Conservation (phyloP, 352 stramenopile species). For the Globisporangium viniferum region DNA sequence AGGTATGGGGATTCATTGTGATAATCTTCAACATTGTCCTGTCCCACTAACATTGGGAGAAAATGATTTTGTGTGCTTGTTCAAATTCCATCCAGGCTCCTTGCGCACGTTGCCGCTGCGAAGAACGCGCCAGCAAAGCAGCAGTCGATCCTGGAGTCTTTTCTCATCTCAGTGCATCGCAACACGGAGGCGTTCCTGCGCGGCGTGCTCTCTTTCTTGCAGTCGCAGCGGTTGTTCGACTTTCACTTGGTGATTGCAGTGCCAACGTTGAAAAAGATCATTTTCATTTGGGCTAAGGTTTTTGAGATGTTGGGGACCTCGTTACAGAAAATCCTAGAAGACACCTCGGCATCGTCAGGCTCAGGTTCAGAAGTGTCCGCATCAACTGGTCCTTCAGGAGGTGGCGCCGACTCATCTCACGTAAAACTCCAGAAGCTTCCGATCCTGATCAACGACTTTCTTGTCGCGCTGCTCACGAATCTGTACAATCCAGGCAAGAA, state of each 20-base stretch:
- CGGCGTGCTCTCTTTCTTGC: constrained; percentile 62
- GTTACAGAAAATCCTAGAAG: constrained; percentile 24
- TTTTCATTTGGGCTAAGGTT: constrained; percentile 71
- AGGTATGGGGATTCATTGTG: constrained; percentile 26
- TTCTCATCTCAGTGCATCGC: constrained; percentile 63
- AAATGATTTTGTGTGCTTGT: not conserved
- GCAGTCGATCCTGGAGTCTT: constrained; percentile 55
- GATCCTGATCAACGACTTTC: constrained; percentile 69
- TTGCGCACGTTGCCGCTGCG: constrained; percentile 44
- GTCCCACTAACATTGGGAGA: not conserved
- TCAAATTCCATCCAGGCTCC: constrained; percentile 29
- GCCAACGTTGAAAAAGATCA: constrained; percentile 68
- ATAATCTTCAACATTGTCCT: not conserved
- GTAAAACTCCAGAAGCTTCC: constrained; percentile 64
- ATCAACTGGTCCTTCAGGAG: not conserved
- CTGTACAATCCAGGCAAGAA: constrained; percentile 35
- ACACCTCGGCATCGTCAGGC: not conserved
- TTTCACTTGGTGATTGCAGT: constrained; percentile 52
- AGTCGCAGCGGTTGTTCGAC: constrained; percentile 59
- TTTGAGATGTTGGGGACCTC: constrained; percentile 57
- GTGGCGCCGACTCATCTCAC: constrained; percentile 21
- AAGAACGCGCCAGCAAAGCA: constrained; percentile 44
- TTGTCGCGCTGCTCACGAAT: constrained; percentile 44
- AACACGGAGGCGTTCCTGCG: constrained; percentile 75
- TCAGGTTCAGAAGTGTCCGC: constrained; percentile 22